phyloP scores from a whole-genome alignment of 164 flowering plant species.

The Hamamelis virginiana region DNA sequence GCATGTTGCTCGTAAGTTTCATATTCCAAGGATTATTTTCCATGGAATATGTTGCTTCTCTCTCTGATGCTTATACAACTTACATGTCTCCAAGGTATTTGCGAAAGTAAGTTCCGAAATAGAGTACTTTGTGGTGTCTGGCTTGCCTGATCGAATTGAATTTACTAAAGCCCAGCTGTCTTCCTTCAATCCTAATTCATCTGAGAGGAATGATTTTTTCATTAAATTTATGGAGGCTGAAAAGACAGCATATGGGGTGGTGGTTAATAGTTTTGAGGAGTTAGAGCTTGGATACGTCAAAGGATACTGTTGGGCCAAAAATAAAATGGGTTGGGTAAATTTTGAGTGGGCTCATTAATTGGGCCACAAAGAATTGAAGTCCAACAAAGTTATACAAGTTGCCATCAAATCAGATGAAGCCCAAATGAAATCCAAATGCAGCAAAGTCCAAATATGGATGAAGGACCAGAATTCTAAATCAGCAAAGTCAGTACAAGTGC shows the following conservation, averaged over 20 bases:
- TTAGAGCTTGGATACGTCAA: slow-evolving; percentile 25
- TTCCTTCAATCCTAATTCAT: background rate
- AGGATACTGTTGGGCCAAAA: no score
- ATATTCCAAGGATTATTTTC: slow-evolving; percentile 28
- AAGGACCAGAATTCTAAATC: no score
- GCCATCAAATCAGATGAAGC: no score
- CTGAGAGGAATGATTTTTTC: slow-evolving; percentile 19
- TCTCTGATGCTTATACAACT: slow-evolving; percentile 7
- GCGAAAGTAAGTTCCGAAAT: slow-evolving; percentile 16
- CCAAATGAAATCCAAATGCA: no score
- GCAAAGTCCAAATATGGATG: no score
- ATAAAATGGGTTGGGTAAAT: no score
- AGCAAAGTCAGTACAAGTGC: no score
- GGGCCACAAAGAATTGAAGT: no score
- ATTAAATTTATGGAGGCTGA: slow-evolving; percentile 33
- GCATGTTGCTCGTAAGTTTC: slow-evolving; percentile 26
- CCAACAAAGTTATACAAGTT: no score
- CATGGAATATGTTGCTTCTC: slow-evolving; percentile 30
- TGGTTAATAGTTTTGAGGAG: slow-evolving; percentile 33
- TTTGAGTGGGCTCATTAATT: no score
- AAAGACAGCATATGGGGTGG: slow-evolving; percentile 25
- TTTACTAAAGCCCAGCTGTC: slow-evolving; percentile 33
- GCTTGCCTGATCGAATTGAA: slow-evolving; percentile 17
- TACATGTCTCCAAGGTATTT: slow-evolving; percentile 1
- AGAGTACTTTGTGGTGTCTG: slow-evolving; percentile 22